Evolutionary conservation across 495 filamentous ascomycete genomes (phyloP), one percentile per base, ranked within the genome.

Genomic region (Aspergillus avenaceus): DNA sequence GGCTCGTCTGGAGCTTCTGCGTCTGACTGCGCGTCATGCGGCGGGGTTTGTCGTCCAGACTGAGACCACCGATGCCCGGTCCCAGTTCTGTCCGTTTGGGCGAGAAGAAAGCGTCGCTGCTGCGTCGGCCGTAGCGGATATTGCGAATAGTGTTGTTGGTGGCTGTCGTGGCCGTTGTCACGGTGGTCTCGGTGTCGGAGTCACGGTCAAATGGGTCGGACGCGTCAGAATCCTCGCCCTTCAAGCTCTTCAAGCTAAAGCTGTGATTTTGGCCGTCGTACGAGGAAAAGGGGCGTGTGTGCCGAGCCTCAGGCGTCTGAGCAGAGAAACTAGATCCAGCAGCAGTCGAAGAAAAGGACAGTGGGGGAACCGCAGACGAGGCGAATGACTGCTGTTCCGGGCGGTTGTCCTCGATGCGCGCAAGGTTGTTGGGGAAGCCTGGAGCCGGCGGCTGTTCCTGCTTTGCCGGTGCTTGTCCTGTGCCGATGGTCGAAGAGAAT

Each of bases 21-120:
- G 67, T 70, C 49, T 74, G 72, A 46, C 70, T 75, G 12, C 70
- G 66, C 16, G 70, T 75, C 45, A 73, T 58, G 22, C 70, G 70
- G 14, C 64, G 63, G 23, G 69, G 67, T 21, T 59, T 50, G 52
- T 75, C 72, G 11, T 74, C 72, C 14, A 75, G 59, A 53, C 72
- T 75, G 23, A 75, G 52, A 0, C 69, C 64, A 5, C 65, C 64
- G 8, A 75, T 58, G 18, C 69, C 70, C 18, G 70, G 63, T 4
- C 68, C 68, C 25, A 74, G 64, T 32, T 67, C 67, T 24, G 51
- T 61, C 3, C 64, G 62, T 31, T 60, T 59, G 11, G 70, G 69
- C 8, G 67, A 70, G 50, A 62, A 67, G 4, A 62, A 54, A 9
- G 52, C 41, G 2, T 62, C 40, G 28, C 53, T 54, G 19, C 43